Base-by-base conservation (phyloP, 2,329 filamentous ascomycete genomes). In the Fusarium poae region DNA sequence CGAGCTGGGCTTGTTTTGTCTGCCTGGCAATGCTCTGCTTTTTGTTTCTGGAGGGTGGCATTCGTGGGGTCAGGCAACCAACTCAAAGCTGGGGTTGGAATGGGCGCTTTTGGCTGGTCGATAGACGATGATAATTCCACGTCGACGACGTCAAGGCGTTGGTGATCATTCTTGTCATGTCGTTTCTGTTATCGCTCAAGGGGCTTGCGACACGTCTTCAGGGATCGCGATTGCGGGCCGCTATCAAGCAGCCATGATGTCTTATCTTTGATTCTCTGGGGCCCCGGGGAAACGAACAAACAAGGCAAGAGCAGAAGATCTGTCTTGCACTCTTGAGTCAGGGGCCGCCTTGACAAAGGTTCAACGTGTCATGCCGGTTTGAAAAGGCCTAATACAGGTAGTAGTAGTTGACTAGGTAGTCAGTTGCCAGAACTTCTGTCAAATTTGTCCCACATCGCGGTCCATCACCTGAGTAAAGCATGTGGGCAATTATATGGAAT, bases 71-170 rank as follows among this genome's bases (percentile, higher is more conserved):
- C 43, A 42, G 20, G 35, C 30, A 56, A 45, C 42, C 53, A 59
- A 50, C 34, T 54, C 52, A 64, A 70, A 70, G 64, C 67, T 65
- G 67, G 67, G 67, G 67, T 70, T 61, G 35, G 34, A 50, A 68
- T 40, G 51, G 63, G 48, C 39, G 32, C 53, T 43, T 68, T 52
- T 70, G 67, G 57, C 67, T 70, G 67, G 62, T 48, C 50, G 62
- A 70, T 68, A 58, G 45, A 20, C 42, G 43, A 58, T 62, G 50
- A 27, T 37, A 63, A 37, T 57, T 45, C 44, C 57, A 60, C n/a
- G 30, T 64, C 42, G 43, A 53, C 57, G 62, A 69, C 66, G 66
- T 70, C 62, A 69, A 70, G 56, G 18, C n/a, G 35, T 25, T 44
- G 67, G 46, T 57, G 57, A 69, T 70, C 62, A 37, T 21, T 60